Conservation (phyloP, 345 rosid genomes). For the Salix exigua region DNA sequence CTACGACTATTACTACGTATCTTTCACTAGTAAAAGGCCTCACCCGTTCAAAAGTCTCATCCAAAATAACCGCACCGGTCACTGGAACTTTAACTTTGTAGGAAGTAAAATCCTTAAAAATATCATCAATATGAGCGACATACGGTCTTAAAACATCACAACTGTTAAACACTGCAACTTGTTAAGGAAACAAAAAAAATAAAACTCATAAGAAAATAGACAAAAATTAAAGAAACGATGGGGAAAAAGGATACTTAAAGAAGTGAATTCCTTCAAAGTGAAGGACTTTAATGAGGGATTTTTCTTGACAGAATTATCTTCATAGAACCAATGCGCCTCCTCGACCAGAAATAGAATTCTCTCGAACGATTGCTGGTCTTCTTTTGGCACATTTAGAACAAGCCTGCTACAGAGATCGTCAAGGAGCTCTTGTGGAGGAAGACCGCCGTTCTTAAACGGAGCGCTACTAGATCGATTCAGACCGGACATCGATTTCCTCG, state of each 20-base stretch:
- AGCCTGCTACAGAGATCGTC: slow-evolving; percentile 99
- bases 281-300: slow-evolving; percentile 88
- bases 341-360: slow-evolving; percentile 93
- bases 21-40: slow-evolving; percentile 19
- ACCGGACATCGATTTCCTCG: slow-evolving; percentile 45
- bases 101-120: slow-evolving; percentile 93
- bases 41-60: slow-evolving; percentile 93
- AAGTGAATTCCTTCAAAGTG: slow-evolving; percentile 84
- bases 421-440: slow-evolving; percentile 93
- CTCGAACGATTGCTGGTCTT: slow-evolving; percentile 97
- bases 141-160: slow-evolving; percentile 89
- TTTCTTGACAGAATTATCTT: slow-evolving; percentile 89
- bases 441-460: slow-evolving; percentile 68
- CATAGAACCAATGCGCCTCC: slow-evolving; percentile 96
- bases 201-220: neutral
- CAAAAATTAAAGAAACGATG: neutral
- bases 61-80: slow-evolving; percentile 93
- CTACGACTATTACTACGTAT: too few relatives aligned
- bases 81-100: slow-evolving; percentile 98
- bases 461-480: slow-evolving; percentile 69
- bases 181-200: slow-evolving; percentile 39
- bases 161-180: slow-evolving; percentile 69
- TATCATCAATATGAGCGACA: slow-evolving; percentile 85
- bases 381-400: slow-evolving; percentile 95
- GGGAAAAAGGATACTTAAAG: slow-evolving; percentile 63